Evolutionary conservation across 2,329 filamentous ascomycete genomes (phyloP), one percentile per base, ranked within the genome.

Genomic region (Ophiostoma sp.): DNA sequence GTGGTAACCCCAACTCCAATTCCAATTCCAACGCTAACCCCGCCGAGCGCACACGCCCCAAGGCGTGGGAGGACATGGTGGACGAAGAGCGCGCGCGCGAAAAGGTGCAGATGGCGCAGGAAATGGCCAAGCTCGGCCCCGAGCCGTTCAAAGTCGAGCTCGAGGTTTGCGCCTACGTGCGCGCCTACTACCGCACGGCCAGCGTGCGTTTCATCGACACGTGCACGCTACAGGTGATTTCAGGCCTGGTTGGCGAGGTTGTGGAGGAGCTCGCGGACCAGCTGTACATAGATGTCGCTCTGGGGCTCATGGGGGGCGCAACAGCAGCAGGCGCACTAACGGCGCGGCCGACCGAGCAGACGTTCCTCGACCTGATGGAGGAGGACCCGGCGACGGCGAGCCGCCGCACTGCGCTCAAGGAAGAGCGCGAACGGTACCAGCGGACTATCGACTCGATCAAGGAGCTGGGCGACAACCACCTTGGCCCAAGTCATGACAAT

Each of bases 101-200:
- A 48, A 76, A 80, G 3, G 80, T 78, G 41, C 77, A 78, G 36
- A 79, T 84, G 8, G 77, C 79, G 31, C 73, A 76, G 7, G 81
- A 87, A 35, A 72, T 81, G 7, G 74, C 77, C 15, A 84, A 83
- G 35, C 79, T 92, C 13, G 83, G 83, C 0, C 76, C 80, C 0
- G 90, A 93, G 74, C 80, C 82, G 0, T 92, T 87, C 73, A 76
- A 81, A 1, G 78, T 79, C 0, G 90, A 92, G 75, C 77, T 93
- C 0, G 81, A 84, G 10, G 85, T 90, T 0, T 85, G 90, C 0
- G 83, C 87, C 0, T 87, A 87, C 4, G 83, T 91, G 64, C 81
- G 89, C 0, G 89, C 85, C 0, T 93, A 93, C 77, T 93, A 93
- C 75, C 82, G 86, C 66, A 84, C 89, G 4, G 89, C 90, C 0